Percentiles rank a stretch among this genome's conserved stretches.
phyloP scores from a whole-genome alignment of 164 flowering plant species.

The Pachysandra terminalis region DNA sequence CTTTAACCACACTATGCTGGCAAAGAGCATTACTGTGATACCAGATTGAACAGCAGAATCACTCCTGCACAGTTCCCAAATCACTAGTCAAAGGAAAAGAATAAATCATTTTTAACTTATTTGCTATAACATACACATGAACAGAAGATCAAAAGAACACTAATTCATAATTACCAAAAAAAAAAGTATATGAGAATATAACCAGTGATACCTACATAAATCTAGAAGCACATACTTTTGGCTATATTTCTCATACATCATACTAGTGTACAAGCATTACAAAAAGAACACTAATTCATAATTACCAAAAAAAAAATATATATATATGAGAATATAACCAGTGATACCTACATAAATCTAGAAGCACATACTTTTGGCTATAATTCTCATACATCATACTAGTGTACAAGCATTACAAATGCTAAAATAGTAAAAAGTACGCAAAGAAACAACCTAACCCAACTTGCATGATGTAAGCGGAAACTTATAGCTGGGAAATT shows the following conservation, averaged over 20 bases:
- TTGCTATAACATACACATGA: too few species aligned
- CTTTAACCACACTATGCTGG: slow-evolving; percentile 25
- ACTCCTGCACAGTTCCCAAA: too few species aligned
- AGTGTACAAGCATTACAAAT: not conserved
- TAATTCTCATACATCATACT: not conserved
- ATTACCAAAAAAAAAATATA: too few species aligned
- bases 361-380: not conserved
- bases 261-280: not conserved
- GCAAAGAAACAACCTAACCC: not conserved
- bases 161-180: too few species aligned
- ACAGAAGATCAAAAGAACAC: too few species aligned
- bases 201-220: slow-evolving; percentile 55
- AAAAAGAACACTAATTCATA: slow-evolving; percentile 38
- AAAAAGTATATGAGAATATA: not conserved
- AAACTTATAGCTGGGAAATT: not conserved
- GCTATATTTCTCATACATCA: not conserved
- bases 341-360: not conserved
- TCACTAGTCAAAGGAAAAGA: too few species aligned
- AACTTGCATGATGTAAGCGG: not conserved
- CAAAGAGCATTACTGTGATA: too few species aligned
- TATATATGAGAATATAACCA: not conserved
- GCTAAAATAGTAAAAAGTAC: not conserved
- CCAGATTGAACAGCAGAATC: too few species aligned
- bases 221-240: slow-evolving; percentile 63
- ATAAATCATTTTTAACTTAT: too few species aligned